These are phyloP conservation scores for Sonneratia alba DNA, from an alignment of 345 rosid species.

Conservation along the genomic window DNA sequence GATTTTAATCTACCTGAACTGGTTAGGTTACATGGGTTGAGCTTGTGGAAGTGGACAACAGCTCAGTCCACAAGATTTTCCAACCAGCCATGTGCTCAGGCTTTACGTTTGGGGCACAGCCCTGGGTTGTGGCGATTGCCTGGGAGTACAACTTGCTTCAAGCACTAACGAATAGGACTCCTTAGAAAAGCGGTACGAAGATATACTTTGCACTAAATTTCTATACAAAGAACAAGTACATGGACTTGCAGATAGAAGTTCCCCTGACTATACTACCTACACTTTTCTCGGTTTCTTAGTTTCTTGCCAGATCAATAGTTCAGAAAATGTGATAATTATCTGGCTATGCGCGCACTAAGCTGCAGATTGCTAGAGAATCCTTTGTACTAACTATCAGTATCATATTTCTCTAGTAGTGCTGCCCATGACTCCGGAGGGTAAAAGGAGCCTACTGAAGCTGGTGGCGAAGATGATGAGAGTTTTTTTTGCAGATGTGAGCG, in stretches of 20 bases:
- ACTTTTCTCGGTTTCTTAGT: neutral
- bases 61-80: slow-evolving; percentile 19
- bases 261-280: too few species aligned
- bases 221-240: neutral
- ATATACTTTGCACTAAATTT: neutral
- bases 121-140: slow-evolving; percentile 35
- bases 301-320: too few species aligned
- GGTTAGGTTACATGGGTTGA: slow-evolving; percentile 50
- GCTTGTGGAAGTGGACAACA: slow-evolving; percentile 35
- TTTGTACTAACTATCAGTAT: neutral
- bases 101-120: slow-evolving; percentile 33
- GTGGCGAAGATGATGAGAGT: slow-evolving; percentile 27
- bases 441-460: slow-evolving; percentile 23
- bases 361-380: too few species aligned
- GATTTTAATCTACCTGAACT: too few species aligned
- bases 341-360: too few species aligned
- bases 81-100: slow-evolving; percentile 26
- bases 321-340: too few species aligned
- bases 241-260: neutral
- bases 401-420: neutral
- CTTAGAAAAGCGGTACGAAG: neutral
- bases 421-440: slow-evolving; percentile 18
- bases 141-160: slow-evolving; percentile 23
- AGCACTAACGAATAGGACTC: slow-evolving; percentile 5
- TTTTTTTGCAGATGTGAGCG: slow-evolving; percentile 16